Conservation (phyloP, 2,329 filamentous ascomycete genomes). For the Penicillium olsonii region DNA sequence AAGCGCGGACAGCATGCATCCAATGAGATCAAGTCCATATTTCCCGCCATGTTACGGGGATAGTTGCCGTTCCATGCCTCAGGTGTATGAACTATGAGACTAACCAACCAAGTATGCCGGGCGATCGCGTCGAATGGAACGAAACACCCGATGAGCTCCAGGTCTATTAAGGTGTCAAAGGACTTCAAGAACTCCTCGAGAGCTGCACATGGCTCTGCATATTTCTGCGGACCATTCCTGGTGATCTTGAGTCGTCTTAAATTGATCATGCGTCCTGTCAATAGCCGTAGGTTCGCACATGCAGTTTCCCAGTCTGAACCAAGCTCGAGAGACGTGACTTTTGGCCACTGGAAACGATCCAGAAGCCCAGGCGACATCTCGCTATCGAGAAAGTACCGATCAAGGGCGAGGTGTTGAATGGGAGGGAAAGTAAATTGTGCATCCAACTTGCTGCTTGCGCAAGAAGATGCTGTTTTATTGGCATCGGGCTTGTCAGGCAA, state of each 20-base stretch:
- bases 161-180: background rate
- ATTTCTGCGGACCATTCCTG: too few species aligned
- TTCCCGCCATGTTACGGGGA: background rate
- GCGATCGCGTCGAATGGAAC: background rate
- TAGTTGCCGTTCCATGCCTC: background rate
- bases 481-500: too few species aligned
- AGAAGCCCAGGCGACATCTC: background rate
- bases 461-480: background rate
- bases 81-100: background rate
- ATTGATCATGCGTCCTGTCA: background rate
- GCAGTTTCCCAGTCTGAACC: background rate
- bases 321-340: background rate
- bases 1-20: background rate
- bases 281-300: background rate
- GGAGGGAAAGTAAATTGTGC: background rate
- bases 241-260: background rate
- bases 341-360: background rate
- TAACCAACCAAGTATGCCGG: background rate
- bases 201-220: background rate
- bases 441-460: background rate
- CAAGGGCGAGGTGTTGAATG: background rate
- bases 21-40: background rate
- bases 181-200: background rate
- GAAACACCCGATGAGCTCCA: background rate
- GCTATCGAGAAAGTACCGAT: background rate